Percentiles rank a stretch among this genome's conserved stretches.
Conservation (phyloP, 768 basidiomycete genomes). For the Amanita rimosa region DNA sequence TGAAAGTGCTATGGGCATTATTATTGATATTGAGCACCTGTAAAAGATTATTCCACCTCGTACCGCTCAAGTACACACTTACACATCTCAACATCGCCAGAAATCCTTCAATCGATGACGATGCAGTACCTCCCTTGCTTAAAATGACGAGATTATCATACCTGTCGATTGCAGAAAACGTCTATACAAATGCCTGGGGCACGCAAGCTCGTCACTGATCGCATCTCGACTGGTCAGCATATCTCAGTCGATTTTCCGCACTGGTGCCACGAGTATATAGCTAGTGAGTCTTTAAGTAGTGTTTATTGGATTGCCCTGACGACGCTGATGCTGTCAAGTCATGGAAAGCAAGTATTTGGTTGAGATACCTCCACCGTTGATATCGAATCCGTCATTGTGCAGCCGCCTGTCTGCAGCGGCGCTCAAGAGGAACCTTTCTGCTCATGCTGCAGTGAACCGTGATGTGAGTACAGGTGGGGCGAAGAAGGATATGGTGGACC, state of each 20-base stretch:
- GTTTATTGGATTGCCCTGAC: background rate
- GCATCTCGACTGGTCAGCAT: background rate
- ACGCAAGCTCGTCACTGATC: constrained; percentile 22
- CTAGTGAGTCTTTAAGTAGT: constrained; percentile 27
- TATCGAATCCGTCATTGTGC: constrained; percentile 30
- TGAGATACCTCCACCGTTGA: constrained; percentile 35
- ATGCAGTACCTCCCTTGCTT: constrained; percentile 42
- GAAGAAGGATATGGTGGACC: constrained; percentile 35
- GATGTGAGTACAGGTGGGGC: constrained; percentile 33
- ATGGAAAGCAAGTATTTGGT: constrained; percentile 38
- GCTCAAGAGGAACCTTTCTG: constrained; percentile 45
- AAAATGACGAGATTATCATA: constrained; percentile 34
- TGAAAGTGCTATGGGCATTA: background rate
- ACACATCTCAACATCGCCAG: constrained; percentile 36
- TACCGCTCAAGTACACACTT: constrained; percentile 43
- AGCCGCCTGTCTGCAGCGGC: constrained; percentile 31
- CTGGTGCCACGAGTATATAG: constrained; percentile 40
- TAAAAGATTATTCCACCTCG: constrained; percentile 45
- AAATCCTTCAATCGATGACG: constrained; percentile 45
- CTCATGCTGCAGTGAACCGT: constrained; percentile 38
- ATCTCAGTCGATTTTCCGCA: constrained; percentile 36
- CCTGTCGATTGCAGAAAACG: constrained; percentile 44
- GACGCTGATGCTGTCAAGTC: constrained; percentile 18
- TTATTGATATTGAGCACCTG: constrained; percentile 7
- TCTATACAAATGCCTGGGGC: constrained; percentile 46